Evolutionary conservation across 1,284 basidiomycete species (phyloP), one percentile per base, ranked within the genome.

Genomic region (Exobasidium rhododendri): DNA sequence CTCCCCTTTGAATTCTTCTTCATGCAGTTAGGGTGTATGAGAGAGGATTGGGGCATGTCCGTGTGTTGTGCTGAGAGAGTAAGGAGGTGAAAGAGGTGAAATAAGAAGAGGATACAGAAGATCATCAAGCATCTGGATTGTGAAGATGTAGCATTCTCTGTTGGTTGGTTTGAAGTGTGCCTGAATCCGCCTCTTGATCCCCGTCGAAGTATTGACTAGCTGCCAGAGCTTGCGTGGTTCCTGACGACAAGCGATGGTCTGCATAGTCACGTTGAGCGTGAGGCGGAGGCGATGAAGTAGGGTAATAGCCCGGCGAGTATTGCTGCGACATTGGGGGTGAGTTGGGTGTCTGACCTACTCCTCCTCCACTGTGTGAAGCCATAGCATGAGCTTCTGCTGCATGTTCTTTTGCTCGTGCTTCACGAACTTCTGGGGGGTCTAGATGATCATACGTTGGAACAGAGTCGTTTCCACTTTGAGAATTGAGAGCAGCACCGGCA

Each of bases 391-490:
- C 47, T 50, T 50, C 20, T 20, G 4, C 66, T 17, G 71, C 70
- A n/a, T 67, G 67, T 53, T 75, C 64, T 20, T 66, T 56, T 11
- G 65, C 68, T n/a, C 73, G 66, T 24, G 62, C 62, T 29, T 70
- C 71, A 10, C 71, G 66, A 22, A 75, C 68, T 53, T 75, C 73
- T 28, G 71, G 71, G 14, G 73, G 69, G 59, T 75, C 73, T 52
- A 75, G 67, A 56, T 75, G 73, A 57, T 58, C 66, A 63, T 75
- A 75, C 32, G 70, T 67, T 1, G 67, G 70, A 44, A 62, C 69
- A 4, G 68, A 58, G 4, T 58, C 61, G 31, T 17, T 17, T 10
- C 67, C 44, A 57, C 54, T 24, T 30, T 5, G 58, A 4, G 66
- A 35, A 5, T 56, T 58, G 20, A 43, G 44, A 6, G 60, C 50